phyloP scores from a whole-genome alignment of 495 filamentous ascomycete species.

The Penicillium riverlandense region DNA sequence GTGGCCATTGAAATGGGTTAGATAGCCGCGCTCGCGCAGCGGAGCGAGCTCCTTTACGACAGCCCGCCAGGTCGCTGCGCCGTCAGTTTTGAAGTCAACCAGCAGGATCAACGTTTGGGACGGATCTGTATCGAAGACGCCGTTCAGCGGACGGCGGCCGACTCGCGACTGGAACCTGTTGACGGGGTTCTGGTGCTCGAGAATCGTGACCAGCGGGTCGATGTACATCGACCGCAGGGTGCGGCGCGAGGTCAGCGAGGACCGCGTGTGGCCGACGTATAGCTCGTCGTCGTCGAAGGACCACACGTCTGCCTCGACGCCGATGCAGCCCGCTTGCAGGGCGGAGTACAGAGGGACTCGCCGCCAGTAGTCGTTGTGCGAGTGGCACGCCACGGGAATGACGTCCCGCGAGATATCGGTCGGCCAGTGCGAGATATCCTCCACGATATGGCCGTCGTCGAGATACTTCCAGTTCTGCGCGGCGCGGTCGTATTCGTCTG shows the following conservation, averaged over 20 bases:
- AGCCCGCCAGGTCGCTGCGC: conserved; percentile 37
- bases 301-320: conserved; percentile 87
- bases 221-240: conserved; percentile 51
- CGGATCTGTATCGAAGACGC: conserved; percentile 45
- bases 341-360: conserved; percentile 63
- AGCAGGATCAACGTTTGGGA: conserved; percentile 57
- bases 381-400: conserved; percentile 57
- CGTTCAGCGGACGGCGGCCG: conserved; percentile 16
- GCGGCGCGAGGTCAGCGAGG: conserved; percentile 36
- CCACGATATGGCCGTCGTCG: conserved; percentile 33
- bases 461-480: conserved; percentile 41
- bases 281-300: conserved; percentile 62
- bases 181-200: conserved; percentile 43
- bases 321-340: conserved; percentile 55
- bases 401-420: conserved; percentile 72
- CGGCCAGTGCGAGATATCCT: conserved; percentile 53
- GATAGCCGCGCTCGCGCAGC: conserved; percentile 56
- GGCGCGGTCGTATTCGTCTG: conserved; percentile 46
- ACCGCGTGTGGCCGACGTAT: conserved; percentile 48
- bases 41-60: conserved; percentile 58
- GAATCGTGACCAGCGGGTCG: conserved; percentile 44
- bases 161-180: conserved; percentile 20
- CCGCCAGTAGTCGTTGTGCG: conserved; percentile 90
- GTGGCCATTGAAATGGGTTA: conserved; percentile 50
- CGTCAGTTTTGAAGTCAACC: conserved; percentile 64